These are phyloP conservation scores for Drosera spatulata DNA, from an alignment of 179 eudicot species.

Conservation along the genomic window DNA sequence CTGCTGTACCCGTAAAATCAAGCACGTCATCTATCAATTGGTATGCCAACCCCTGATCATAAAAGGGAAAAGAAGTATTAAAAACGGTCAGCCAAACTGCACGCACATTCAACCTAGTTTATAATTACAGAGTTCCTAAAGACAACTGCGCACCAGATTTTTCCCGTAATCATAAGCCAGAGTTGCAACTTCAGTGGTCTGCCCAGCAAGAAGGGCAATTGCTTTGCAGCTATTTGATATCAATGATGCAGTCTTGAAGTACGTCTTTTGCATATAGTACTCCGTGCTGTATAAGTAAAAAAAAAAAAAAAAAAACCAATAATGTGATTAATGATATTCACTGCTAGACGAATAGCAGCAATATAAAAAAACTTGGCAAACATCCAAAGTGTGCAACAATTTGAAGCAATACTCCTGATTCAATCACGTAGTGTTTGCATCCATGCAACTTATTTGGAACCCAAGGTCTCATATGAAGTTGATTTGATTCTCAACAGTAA, in stretches of 20 bases:
- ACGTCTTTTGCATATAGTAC: slow-evolving; percentile 86
- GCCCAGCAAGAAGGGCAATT: slow-evolving; percentile 95
- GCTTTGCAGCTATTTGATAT: slow-evolving; percentile 96
- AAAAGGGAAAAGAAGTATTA: slow-evolving; percentile 1
- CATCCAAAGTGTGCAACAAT: no score
- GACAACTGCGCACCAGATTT: slow-evolving; percentile 55
- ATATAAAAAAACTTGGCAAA: no score
- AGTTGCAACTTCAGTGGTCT: slow-evolving; percentile 73
- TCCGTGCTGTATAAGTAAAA: slow-evolving; percentile 68
- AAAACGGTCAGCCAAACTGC: slow-evolving; percentile 3
- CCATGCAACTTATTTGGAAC: no score
- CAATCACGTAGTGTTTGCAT: no score
- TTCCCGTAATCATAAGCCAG: slow-evolving; percentile 86
- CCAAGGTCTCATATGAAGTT: no score
- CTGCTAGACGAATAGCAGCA: no score
- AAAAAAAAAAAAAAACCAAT: not conserved
- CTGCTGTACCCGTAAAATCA: slow-evolving; percentile 90
- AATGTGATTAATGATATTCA: no score
- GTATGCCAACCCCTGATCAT: slow-evolving; percentile 75
- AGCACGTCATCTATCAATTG: slow-evolving; percentile 90
- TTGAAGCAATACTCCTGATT: no score
- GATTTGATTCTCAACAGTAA: no score
- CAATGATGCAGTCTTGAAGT: slow-evolving; percentile 85
- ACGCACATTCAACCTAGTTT: not conserved
- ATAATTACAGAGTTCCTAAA: not conserved